These are phyloP conservation scores for Diaporthe batatas DNA, from an alignment of 2,329 filamentous ascomycete genomes.

Conservation along the genomic window DNA sequence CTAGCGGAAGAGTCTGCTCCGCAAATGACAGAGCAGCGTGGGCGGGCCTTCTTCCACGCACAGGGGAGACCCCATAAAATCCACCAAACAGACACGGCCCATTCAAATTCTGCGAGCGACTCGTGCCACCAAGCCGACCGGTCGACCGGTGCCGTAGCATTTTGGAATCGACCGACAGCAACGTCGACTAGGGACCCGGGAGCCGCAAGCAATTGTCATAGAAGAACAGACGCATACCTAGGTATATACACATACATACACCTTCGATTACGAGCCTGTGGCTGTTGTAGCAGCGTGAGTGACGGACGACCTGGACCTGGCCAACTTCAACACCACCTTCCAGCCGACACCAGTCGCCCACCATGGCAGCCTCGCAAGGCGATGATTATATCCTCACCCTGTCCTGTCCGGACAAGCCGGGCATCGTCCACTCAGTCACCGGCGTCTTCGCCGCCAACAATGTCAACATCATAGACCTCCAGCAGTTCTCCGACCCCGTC, in stretches of 20 bases:
- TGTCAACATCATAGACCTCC: slow-evolving; percentile 86
- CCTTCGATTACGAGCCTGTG: neutral
- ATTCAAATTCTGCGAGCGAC: slow-evolving; percentile 35
- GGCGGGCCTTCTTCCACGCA: neutral
- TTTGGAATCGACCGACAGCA: slow-evolving; percentile 2
- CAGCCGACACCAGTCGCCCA: slow-evolving; percentile 32
- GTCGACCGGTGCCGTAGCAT: slow-evolving; percentile 19
- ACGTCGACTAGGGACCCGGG: slow-evolving; percentile 1
- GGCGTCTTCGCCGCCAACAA: slow-evolving; percentile 79
- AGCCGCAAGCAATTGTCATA: slow-evolving; percentile 6
- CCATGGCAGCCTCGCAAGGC: slow-evolving; percentile 52
- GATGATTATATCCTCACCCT: slow-evolving; percentile 81
- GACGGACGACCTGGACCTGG: neutral
- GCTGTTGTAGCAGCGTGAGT: neutral
- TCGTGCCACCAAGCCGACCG: slow-evolving; percentile 21
- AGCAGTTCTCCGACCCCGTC: slow-evolving; percentile 84
- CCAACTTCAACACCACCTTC: neutral
- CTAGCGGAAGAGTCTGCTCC: slow-evolving; percentile 26
- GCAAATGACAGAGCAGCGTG: slow-evolving; percentile 16
- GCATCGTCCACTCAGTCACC: slow-evolving; percentile 88
- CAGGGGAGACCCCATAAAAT: slow-evolving; percentile 24
- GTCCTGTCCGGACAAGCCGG: slow-evolving; percentile 86
- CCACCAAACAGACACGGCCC: slow-evolving; percentile 7
- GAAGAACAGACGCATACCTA: neutral
- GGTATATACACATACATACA: neutral